Base-by-base conservation (phyloP, 768 basidiomycete genomes). In the Lactarius quietus region DNA sequence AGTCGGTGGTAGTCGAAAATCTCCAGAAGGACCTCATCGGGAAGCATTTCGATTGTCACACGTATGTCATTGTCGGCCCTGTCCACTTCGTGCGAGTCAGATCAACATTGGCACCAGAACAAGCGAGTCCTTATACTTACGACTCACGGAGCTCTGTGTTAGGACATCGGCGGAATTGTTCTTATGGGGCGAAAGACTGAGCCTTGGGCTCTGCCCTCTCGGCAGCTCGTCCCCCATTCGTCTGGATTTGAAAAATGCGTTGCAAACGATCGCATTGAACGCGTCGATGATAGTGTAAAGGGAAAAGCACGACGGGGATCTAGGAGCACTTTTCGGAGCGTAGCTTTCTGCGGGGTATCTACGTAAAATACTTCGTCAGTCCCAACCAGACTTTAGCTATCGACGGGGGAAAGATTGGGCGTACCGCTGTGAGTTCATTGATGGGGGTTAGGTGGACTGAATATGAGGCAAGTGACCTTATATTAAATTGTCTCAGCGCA, bases 1-100 rank as follows among this genome's bases (percentile, higher is more conserved):
- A 54, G 57, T 6, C 61, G 33, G n/a, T 62, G 52, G 20, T 57
- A 48, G 20, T 62, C 61, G 65, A 66, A 66, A 53, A 66, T 55
- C 15, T 66, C 65, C 3, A 66, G 26, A 38, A 66, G 61, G 41
- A 66, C 15, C 17, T 66, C 65, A 14, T 66, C 57, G 15, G 65
- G 65, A 51, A 66, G 65, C 14, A 45, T 45, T 1, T 62, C 39
- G 2, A 66, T 31, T 15, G 65, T 36, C 31, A 26, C 39, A 8
- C 7, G 18, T 57, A 17, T 54, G 26, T 29, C 29, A 20, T 28
- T 6, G 26, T 23, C n/a, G 14, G n/a, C 15, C 0, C 1, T 12
- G 48, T 1, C 60, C 55, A 36, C 48, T 51, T 51, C 14, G 26
- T 14, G 48, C 23, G 26, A 26, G 48, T 51, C 48, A 26, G 23